Evolutionary conservation across 768 basidiomycete genomes (phyloP).

Genomic region (Naganishia randhawae): DNA sequence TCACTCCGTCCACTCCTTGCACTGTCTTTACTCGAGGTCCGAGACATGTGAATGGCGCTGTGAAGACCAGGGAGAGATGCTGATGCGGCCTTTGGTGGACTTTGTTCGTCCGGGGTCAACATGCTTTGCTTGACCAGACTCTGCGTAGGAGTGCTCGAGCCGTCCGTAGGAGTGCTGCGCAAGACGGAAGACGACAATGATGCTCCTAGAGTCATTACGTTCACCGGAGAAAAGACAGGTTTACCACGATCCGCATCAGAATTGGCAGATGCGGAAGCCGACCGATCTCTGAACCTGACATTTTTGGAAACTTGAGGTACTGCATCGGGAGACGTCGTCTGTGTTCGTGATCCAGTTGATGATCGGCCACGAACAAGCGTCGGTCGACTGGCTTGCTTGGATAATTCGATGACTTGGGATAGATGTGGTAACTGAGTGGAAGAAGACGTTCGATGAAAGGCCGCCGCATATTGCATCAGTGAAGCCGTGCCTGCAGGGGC

Average conservation of each 20-base stretch:
- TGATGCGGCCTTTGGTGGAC: background rate
- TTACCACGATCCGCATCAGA: constrained; percentile 22
- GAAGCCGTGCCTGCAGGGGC: constrained; percentile 22
- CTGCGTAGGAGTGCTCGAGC: constrained; percentile 25
- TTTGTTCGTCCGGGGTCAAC: background rate
- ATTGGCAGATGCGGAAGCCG: constrained; percentile 16
- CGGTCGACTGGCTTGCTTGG: background rate
- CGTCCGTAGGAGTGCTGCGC: constrained; percentile 15
- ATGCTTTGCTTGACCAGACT: constrained; percentile 19
- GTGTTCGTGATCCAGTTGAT: background rate
- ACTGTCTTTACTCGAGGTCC: constrained; percentile 23
- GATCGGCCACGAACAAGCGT: constrained; percentile 4
- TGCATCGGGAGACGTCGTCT: background rate
- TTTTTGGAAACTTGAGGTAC: background rate
- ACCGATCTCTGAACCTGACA: constrained; percentile 21
- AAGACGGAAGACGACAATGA: background rate
- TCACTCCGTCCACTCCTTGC: constrained; percentile 3
- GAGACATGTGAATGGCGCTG: background rate
- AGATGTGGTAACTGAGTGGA: constrained; percentile 14
- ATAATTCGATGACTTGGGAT: background rate
- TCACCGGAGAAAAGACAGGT: constrained; percentile 23
- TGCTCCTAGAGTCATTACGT: background rate
- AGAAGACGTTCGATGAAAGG: constrained; percentile 30
- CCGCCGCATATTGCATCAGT: constrained; percentile 23
- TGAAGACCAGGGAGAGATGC: background rate